Base-by-base conservation (phyloP, 768 basidiomycete genomes). In the Kwoniella mangroviensis region DNA sequence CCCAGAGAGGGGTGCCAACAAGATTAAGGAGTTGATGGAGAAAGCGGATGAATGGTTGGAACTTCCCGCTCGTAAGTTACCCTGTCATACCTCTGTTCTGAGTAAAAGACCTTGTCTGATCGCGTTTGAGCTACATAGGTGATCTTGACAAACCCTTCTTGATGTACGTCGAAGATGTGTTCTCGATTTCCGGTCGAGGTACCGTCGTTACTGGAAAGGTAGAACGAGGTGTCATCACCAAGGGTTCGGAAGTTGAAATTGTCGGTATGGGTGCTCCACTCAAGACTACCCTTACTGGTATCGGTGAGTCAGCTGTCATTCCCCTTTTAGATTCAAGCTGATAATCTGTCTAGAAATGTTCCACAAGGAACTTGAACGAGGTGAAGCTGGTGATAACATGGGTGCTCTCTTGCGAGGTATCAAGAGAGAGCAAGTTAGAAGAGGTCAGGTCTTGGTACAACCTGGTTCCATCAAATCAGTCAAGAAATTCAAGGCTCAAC, bases 341-440 rank as follows among this genome's bases (percentile, higher is more conserved):
- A 67, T 74, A 49, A 73, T 11, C 15, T 56, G 22, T 42, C 55
- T 75, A 94, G 96, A 98, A 85, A 98, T 97, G 93, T 98, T 98
- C 90, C 96, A 97, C 88, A 98, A 97, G 87, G 97, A 99, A 85
- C 89, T 99, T 65, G 97, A 99, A 45, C 90, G 94, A 66, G 95
- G 93, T 69, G 93, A 98, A 84, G 96, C 97, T 71, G 97, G 97
- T 77, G 97, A 99, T 85, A 98, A 98, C 87, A 98, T 98, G 93
- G 97, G 97, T 75, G 92, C 91, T 66, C 87, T 99, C 45, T 90
- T 99, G 56, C 93, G 97, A 84, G 95, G 97, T 81, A 86, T 98
- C 84, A 98, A 98, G 86, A 91, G 96, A 73, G 97, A 98, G 81
- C 94, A 98, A 84, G 86, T 99, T 79, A 88, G 89, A 73, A 92